These are phyloP conservation scores for Cucurbitaria berberidis DNA, from an alignment of 2,329 filamentous ascomycete genomes.

Conservation along the genomic window DNA sequence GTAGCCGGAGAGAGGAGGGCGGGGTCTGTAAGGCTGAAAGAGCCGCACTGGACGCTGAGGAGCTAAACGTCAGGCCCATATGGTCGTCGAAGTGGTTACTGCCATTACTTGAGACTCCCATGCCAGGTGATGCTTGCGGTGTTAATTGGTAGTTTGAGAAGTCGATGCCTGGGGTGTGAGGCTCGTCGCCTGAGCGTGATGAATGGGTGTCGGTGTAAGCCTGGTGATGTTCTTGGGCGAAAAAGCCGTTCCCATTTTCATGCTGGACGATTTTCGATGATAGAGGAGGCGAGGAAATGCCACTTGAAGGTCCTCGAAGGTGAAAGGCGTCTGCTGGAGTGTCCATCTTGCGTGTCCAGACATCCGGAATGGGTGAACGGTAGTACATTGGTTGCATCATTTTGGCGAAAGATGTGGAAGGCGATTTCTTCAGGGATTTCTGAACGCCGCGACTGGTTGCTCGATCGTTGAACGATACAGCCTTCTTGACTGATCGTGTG, in stretches of 20 bases:
- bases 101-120: constrained; percentile 26
- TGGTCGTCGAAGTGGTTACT: constrained; percentile 33
- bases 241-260: constrained; percentile 30
- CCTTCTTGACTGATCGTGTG: constrained; percentile 32
- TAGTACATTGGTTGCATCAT: constrained; percentile 62
- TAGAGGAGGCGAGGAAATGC: constrained; percentile 34
- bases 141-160: constrained; percentile 44
- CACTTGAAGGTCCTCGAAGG: constrained; percentile 51
- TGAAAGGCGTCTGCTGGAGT: constrained; percentile 55
- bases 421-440: constrained; percentile 29
- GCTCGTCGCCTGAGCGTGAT: constrained; percentile 18
- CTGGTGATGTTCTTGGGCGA: constrained; percentile 25
- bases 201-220: constrained; percentile 33
- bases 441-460: constrained; percentile 29
- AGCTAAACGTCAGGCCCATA: constrained; percentile 21
- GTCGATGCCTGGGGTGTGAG: constrained; percentile 21
- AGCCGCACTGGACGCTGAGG: constrained; percentile 30
- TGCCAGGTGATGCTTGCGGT: constrained; percentile 40
- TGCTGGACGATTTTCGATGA: constrained; percentile 35
- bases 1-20: constrained; percentile 39
- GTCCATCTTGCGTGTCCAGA: constrained; percentile 61
- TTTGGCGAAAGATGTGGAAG: constrained; percentile 48
- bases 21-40: constrained; percentile 49
- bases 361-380: constrained; percentile 52
- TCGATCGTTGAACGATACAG: constrained; percentile 29